Base-by-base conservation (phyloP, 2,329 filamentous ascomycete genomes). In the Talaromyces sp. region DNA sequence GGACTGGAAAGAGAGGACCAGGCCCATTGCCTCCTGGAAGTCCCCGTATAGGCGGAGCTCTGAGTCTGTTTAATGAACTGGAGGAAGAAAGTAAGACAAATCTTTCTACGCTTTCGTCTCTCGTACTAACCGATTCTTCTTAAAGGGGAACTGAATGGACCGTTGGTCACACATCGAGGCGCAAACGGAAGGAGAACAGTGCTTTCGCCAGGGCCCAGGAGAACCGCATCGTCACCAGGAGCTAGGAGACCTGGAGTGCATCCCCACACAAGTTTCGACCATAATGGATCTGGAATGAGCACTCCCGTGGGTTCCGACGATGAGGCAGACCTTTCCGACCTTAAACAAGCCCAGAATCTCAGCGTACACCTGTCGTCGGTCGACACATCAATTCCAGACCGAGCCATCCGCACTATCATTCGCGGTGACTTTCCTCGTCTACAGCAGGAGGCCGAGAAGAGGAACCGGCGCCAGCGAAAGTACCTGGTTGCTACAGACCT, bases 401-500 rank as follows among this genome's bases (percentile, higher is more conserved):
- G 94, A 41, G 89, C 91, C 10, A 89, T 97, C 27, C 88, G 92
- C 21, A 94, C 95, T 63, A 90, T 97, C 62, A 88, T 96, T 65
- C 88, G 94, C 14, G 94, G 94, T 43, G 90, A 97, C 66, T 97
- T 91, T 71, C 78, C 79, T 55, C 66, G 66, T 26, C 88, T 96
- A 65, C 87, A 89, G 50, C 83, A 88, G 65, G 87, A 92, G 68
- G 90, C 90, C 0, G 87, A 92, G 60, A 88, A 91, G 12, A 90
- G 91, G 57, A 83, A 90, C 55, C 86, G 90, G 55, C 85, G 90
- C 57, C 84, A 93, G 62, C 85, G 94, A 57, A 95, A 94, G 68
- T 99, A 97, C 71, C 79, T 99, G 17, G 92, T 97, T n/a, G 93
- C 94, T 3, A 97, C 91, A 0, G 94, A 99, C 74, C 79, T 97